Conservation (phyloP, 495 filamentous ascomycete species). For the Neurospora sp. region DNA sequence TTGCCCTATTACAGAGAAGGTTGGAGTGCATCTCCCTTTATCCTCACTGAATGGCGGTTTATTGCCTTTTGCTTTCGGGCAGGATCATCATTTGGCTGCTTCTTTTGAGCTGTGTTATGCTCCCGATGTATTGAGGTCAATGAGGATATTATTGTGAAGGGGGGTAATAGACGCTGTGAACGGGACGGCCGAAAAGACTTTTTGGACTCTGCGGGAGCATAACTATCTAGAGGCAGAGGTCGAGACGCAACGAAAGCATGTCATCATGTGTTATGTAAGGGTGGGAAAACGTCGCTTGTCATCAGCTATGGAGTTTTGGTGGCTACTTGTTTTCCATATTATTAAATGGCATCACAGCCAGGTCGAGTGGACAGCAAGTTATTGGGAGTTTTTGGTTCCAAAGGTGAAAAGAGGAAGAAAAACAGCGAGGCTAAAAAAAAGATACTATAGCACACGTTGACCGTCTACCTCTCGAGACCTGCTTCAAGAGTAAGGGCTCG, state of each 20-base stretch:
- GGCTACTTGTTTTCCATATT: background rate
- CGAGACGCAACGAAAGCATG: background rate
- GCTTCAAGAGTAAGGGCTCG: background rate
- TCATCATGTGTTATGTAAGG: background rate
- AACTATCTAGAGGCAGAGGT: background rate
- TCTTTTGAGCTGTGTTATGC: background rate
- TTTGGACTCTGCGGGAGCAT: background rate
- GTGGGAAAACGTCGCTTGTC: background rate
- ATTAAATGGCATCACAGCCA: background rate
- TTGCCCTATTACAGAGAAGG: background rate
- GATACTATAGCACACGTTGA: background rate
- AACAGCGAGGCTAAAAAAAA: background rate
- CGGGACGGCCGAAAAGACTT: background rate
- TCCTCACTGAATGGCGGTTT: background rate
- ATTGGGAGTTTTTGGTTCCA: background rate
- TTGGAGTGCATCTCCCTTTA: background rate
- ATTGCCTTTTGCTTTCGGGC: background rate
- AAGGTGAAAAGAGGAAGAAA: background rate
- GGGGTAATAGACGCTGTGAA: background rate
- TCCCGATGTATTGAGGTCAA: background rate
- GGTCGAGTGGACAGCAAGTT: background rate
- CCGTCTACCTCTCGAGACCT: background rate
- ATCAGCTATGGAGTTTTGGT: background rate
- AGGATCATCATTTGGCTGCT: background rate
- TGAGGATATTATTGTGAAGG: background rate